Percentiles rank a stretch among this genome's conserved stretches.
These are phyloP conservation scores for Asterochloris sp. DNA, from an alignment of 139 green algal genomes.

Conservation along the genomic window DNA sequence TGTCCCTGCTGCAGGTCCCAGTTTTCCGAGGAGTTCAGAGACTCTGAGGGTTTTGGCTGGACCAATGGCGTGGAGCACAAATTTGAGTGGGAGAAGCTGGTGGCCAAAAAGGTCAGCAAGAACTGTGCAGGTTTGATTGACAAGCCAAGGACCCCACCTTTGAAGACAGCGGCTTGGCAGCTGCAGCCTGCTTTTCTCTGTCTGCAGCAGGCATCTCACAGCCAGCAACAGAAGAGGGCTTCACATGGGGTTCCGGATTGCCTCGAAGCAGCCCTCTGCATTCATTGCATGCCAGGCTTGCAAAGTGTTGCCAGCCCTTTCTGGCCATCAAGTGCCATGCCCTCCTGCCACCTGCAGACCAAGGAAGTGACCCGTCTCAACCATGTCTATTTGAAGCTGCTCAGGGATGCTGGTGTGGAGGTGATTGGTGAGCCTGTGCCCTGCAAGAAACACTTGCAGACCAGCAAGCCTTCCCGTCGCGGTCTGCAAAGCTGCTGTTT, in stretches of 20 bases:
- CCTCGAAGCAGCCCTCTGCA: background rate
- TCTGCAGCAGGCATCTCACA: too few species aligned
- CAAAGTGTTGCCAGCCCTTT: background rate
- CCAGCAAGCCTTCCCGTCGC: background rate
- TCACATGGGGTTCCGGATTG: background rate
- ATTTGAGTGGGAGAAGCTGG: slow-evolving; percentile 47
- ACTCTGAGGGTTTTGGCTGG: slow-evolving; percentile 87
- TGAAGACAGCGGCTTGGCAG: too few species aligned
- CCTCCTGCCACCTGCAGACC: slow-evolving; percentile 42
- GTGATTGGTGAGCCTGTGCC: slow-evolving; percentile 26
- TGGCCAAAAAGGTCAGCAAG: slow-evolving; percentile 36
- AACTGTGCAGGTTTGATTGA: background rate
- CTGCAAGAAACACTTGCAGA: background rate
- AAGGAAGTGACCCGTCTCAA: slow-evolving; percentile 93
- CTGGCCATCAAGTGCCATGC: background rate
- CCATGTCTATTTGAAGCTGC: slow-evolving; percentile 83
- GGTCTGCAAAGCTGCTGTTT: background rate
- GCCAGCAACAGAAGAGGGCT: background rate
- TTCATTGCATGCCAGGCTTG: background rate
- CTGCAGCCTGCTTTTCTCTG: too few species aligned
- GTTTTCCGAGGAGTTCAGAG: slow-evolving; percentile 82
- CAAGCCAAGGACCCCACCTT: too few species aligned
- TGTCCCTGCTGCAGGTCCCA: slow-evolving; percentile 29
- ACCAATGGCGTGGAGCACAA: slow-evolving; percentile 12
- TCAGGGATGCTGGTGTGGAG: slow-evolving; percentile 70